Evolutionary conservation across 2,329 filamentous ascomycete genomes (phyloP), one percentile per base, ranked within the genome.

Genomic region (Microdochium paspali): DNA sequence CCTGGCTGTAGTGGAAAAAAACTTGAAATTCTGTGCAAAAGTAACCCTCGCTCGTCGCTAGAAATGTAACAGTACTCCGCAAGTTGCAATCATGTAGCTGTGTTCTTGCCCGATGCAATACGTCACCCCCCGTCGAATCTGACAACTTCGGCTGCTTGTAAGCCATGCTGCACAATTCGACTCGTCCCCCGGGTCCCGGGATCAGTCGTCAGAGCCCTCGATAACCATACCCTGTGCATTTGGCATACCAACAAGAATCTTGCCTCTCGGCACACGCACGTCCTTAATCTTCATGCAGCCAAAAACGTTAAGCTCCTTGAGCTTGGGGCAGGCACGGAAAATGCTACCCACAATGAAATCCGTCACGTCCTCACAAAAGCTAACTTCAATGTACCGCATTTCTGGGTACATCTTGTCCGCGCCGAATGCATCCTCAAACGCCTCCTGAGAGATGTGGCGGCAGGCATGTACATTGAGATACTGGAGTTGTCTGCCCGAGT

Each of bases 391-490:
- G 49, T 85, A 77, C 50, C 71, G 69, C 28, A 97, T 71, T 10
- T 80, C 71, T 0, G 84, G 80, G 55, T 94, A 96, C 1, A 47
- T 52, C 42, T 74, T 77, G 23, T 72, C 73, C 9, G 68, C 65
- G 5, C 70, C 67, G 58, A 97, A 96, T 0, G 85, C 83, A 10
- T 83, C 75, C 51, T 87, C 80, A 50, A 95, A 90, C 0, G 87
- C 81, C 15, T 77, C 68, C 28, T 76, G 72, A 1, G 80, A 76
- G 52, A 97, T 90, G 61, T 95, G 85, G 3, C 91, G 84, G 60
- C 89, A 95, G 0, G 85, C 87, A 13, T 87, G 79, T n/a, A 96
- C 71, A 58, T 94, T 87, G 28, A 97, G 70, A 35, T 76, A 70
- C 50, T 74, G 73, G 2, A 97, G 66, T 10, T 67, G 71, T 1